phyloP scores from a whole-genome alignment of 805 yeast species.

The Diddensiella transvaalensis region DNA sequence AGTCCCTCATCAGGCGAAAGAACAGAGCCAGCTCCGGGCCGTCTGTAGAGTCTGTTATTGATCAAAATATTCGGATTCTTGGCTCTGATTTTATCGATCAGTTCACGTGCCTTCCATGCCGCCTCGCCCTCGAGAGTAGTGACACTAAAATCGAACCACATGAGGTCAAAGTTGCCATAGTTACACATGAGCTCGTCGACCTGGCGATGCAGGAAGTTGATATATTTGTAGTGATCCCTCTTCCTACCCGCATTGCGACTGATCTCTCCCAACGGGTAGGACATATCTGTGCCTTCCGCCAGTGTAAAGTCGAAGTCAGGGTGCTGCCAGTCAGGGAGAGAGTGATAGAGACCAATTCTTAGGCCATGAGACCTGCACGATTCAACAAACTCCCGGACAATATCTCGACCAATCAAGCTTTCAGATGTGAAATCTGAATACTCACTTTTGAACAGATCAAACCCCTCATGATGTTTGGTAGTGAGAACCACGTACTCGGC shows the following conservation, averaged over 20 bases:
- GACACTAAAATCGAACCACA: constrained; percentile 19
- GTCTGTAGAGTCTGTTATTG: constrained; percentile 17
- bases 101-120: constrained; percentile 15
- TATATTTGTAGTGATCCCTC: constrained; percentile 13
- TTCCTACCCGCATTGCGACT: constrained; percentile 5
- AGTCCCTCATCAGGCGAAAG: constrained; percentile 8
- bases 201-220: constrained; percentile 17
- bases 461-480: constrained; percentile 22
- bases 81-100: constrained; percentile 10
- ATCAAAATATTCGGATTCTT: constrained; percentile 15
- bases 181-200: constrained; percentile 16
- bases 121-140: constrained; percentile 17
- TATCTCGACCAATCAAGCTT: constrained; percentile 9
- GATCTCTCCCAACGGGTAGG: constrained; percentile 14
- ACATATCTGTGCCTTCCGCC: constrained; percentile 6
- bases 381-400: constrained; percentile 12
- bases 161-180: constrained; percentile 13
- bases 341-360: constrained; percentile 16
- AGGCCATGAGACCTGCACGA: constrained; percentile 13
- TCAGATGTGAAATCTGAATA: constrained; percentile 7
- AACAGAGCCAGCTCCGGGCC: constrained; percentile 15
- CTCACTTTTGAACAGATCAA: constrained; percentile 14
- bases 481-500: constrained; percentile 17
- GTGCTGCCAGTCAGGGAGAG: constrained; percentile 20
- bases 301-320: constrained; percentile 15